Percentiles rank a stretch among this genome's conserved stretches.
Evolutionary conservation across 2,329 filamentous ascomycete species (phyloP).

Genomic region (Blastomyces silverae): DNA sequence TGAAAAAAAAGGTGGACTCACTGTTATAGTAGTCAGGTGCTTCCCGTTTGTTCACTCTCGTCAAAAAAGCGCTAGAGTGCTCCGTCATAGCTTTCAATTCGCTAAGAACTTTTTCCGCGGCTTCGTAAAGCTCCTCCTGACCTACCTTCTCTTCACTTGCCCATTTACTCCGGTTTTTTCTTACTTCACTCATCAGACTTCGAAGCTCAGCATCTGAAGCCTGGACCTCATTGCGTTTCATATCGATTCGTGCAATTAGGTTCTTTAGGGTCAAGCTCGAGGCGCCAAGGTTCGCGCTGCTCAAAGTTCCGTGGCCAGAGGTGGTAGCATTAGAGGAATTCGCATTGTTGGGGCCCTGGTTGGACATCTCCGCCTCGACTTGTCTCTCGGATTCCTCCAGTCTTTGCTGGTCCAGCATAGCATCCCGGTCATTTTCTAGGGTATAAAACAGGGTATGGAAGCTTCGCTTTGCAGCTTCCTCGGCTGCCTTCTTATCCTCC

Average conservation of each 20-base stretch:
- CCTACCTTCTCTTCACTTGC: conserved; percentile 95
- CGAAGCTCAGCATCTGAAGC: conserved; percentile 90
- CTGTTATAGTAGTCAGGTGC: conserved; percentile 90
- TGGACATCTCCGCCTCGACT: conserved; percentile 89
- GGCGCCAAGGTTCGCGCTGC: conserved; percentile 87
- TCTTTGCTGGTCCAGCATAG: conserved; percentile 96
- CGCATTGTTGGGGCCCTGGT: conserved; percentile 48
- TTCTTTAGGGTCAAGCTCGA: conserved; percentile 96
- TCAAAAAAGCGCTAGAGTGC: conserved; percentile 92
- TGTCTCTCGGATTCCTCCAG: conserved; percentile 94
- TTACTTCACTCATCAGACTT: conserved; percentile 90
- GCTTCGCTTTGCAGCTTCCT: conserved; percentile 79
- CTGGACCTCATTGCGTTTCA: conserved; percentile 80
- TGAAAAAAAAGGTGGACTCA: conserved; percentile 43
- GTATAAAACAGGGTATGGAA: conserved; percentile 95
- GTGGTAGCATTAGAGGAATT: conserved; percentile 47
- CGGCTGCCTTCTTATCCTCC: conserved; percentile 81
- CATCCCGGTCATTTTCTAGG: conserved; percentile 86
- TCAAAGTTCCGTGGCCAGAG: conserved; percentile 78
- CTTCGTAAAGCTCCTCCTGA: conserved; percentile 96
- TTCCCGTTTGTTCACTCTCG: conserved; percentile 92
- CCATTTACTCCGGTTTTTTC: conserved; percentile 98
- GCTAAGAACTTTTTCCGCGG: conserved; percentile 90
- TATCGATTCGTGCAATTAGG: conserved; percentile 89
- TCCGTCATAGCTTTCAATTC: conserved; percentile 96